Percentiles rank a stretch among this genome's conserved stretches.
Conservation (phyloP, 2,329 filamentous ascomycete genomes). For the Hymenotorrendiella dingleyae region DNA sequence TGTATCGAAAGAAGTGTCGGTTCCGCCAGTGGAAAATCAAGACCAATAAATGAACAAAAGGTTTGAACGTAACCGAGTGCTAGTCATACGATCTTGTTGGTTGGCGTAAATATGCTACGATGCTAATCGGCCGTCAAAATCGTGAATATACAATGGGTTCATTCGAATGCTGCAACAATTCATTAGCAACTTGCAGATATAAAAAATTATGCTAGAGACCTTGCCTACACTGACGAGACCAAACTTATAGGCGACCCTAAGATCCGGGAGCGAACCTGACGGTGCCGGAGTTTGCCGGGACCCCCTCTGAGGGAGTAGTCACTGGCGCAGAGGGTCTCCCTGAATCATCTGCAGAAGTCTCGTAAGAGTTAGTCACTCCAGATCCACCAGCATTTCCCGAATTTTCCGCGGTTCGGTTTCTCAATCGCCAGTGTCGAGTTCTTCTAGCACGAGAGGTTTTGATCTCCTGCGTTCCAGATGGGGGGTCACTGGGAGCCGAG, state of each 20-base stretch:
- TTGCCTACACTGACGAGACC: no score
- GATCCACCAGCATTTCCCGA: slow-evolving; percentile 7
- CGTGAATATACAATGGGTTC: not conserved
- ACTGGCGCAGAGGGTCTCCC: not conserved
- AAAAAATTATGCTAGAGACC: no score
- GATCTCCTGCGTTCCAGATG: slow-evolving; percentile 13
- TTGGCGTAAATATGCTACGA: no score
- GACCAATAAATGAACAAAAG: no score
- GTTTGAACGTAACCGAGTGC: no score
- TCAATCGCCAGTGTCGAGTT: slow-evolving; percentile 27
- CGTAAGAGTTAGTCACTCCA: slow-evolving; percentile 11
- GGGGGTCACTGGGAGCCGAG: slow-evolving; percentile 27
- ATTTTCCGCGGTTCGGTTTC: slow-evolving; percentile 17
- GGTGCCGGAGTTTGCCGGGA: not conserved
- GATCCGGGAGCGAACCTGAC: slow-evolving; percentile 2
- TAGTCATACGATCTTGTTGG: no score
- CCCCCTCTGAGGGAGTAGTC: not conserved
- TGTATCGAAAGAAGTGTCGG: no score
- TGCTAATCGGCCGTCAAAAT: no score
- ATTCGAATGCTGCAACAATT: no score
- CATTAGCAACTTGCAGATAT: no score
- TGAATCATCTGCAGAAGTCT: slow-evolving; percentile 9
- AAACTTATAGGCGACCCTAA: no score
- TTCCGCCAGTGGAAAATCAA: no score
- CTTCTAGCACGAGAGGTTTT: slow-evolving; percentile 17